These are phyloP conservation scores for Solanum pinnatisectum DNA, from an alignment of 257 asterid species.

Conservation along the genomic window DNA sequence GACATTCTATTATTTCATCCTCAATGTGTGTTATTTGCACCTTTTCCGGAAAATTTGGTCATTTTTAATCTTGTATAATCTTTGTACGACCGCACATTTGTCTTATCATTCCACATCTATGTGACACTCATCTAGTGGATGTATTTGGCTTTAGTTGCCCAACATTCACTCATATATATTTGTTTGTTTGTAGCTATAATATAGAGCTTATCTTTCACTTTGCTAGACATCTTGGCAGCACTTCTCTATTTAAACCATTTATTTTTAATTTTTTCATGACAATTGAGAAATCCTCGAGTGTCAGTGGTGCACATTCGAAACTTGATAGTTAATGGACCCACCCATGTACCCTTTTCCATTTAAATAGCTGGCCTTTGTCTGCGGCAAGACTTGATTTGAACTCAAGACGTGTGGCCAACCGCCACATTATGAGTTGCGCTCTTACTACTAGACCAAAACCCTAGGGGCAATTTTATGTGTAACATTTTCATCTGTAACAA, in stretches of 20 bases:
- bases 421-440: background rate
- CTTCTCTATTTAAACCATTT: background rate
- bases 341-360: background rate
- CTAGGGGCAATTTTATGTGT: background rate
- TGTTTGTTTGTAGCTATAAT: background rate
- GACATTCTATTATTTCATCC: background rate
- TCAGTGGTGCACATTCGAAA: background rate
- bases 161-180: background rate
- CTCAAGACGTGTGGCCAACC: background rate
- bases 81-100: background rate
- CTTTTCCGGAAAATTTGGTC: background rate
- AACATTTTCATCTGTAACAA: background rate
- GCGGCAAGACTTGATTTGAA: background rate
- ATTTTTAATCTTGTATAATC: background rate
- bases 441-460: background rate
- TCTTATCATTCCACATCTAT: background rate
- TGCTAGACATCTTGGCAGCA: background rate
- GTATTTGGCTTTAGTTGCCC: background rate
- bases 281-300: background rate
- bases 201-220: background rate
- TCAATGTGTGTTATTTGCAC: background rate
- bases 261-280: background rate
- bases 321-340: background rate
- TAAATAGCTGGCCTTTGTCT: background rate
- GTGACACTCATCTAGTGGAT: background rate